Evolutionary conservation across 1,284 basidiomycete species (phyloP).

Genomic region (Ceratobasidium papillatum): DNA sequence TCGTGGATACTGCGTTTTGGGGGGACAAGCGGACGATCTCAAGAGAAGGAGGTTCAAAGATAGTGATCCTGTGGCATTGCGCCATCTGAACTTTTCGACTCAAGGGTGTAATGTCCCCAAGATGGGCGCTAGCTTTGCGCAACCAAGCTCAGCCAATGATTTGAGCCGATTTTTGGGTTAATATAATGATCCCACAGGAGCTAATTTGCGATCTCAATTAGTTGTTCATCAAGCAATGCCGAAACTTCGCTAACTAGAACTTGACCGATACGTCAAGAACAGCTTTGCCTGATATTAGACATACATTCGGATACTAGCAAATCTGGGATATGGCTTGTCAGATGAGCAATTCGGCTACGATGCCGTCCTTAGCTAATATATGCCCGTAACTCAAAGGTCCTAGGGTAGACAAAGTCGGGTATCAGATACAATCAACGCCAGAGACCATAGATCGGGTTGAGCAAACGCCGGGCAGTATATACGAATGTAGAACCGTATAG

Average conservation of each 20-base stretch:
- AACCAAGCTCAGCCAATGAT: too few relatives aligned
- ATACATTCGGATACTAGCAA: not conserved
- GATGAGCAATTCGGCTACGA: not conserved
- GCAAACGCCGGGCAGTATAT: not conserved
- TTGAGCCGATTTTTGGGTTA: too few relatives aligned
- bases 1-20: not conserved
- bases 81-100: too few relatives aligned
- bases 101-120: too few relatives aligned
- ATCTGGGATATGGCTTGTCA: not conserved
- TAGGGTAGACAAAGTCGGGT: not conserved
- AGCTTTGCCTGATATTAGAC: not conserved
- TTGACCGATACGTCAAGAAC: not conserved
- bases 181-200: not conserved
- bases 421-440: not conserved
- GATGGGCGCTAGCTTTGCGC: not conserved
- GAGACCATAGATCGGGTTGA: not conserved
- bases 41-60: not conserved
- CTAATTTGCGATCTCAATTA: not conserved
- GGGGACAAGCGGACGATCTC: not conserved
- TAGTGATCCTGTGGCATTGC: not conserved
- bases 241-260: not conserved
- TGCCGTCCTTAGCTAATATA: not conserved
- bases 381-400: not conserved
- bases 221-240: not conserved
- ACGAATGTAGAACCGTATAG: not conserved